phyloP scores from a whole-genome alignment of 768 basidiomycete genomes.

The Tephrocybe rancida region DNA sequence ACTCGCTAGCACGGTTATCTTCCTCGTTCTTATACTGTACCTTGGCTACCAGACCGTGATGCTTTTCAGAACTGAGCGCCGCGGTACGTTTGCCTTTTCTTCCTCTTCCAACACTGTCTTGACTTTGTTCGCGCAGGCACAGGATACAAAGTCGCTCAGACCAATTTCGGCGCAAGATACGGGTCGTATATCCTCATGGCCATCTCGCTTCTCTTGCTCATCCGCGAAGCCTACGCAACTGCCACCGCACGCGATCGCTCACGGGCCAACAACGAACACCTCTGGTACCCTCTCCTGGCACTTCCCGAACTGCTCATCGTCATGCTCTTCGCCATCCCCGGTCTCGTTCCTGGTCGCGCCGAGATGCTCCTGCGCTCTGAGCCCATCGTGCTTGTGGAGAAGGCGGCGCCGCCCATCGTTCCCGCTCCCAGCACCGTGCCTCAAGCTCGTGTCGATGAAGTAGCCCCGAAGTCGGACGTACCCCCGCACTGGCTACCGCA shows the following conservation, averaged over 20 bases:
- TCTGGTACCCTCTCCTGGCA: constrained; percentile 7
- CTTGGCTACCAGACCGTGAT: not conserved
- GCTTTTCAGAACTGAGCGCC: not conserved
- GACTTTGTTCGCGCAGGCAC: not conserved
- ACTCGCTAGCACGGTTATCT: constrained; percentile 2
- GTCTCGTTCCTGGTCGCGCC: not conserved
- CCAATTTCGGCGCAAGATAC: not conserved
- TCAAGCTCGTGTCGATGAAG: not conserved
- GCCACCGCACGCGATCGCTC: constrained; percentile 2
- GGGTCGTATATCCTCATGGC: not conserved
- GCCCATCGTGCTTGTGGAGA: not conserved
- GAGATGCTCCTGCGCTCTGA: not conserved
- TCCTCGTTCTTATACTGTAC: constrained; percentile 3
- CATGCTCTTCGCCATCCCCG: constrained; percentile 5
- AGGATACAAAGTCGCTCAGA: not conserved
- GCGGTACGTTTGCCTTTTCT: not conserved
- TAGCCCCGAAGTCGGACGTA: not conserved
- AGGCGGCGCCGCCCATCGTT: not conserved
- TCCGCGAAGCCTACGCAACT: not conserved
- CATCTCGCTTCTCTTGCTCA: constrained; percentile 4
- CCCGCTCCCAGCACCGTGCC: not conserved
- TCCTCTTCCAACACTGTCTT: not conserved
- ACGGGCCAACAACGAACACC: constrained; percentile 8
- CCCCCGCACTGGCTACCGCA: too few species aligned
- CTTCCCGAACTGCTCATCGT: constrained; percentile 7